Evolutionary conservation across 441 rosid genomes (phyloP).

Genomic region (Dalechampia spathulata): DNA sequence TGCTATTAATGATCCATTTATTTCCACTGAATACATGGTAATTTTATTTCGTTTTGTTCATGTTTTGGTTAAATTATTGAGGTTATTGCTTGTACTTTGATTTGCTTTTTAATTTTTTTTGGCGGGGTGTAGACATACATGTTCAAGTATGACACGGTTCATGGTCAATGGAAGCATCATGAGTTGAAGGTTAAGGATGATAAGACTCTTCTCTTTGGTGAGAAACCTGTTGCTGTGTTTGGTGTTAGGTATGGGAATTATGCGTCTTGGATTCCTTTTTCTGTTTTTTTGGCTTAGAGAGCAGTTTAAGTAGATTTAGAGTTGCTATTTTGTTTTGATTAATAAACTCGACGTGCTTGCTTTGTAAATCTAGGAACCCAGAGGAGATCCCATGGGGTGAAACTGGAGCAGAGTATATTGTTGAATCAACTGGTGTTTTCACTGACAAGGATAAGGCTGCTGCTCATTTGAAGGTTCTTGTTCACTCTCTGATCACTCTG

Average conservation of each 20-base stretch:
- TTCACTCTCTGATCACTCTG: no score
- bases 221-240: conserved; percentile 41
- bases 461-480: conserved; percentile 65
- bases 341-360: background rate
- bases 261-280: background rate
- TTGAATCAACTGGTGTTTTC: conserved; percentile 75
- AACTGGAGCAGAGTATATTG: conserved; percentile 58
- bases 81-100: no score
- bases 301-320: no score
- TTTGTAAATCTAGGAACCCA: conserved; percentile 40
- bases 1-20: conserved; percentile 59
- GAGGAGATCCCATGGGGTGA: conserved; percentile 74
- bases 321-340: no score
- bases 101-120: no score
- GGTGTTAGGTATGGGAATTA: conserved; percentile 31
- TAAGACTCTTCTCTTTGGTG: conserved; percentile 57
- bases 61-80: no score
- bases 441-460: conserved; percentile 79
- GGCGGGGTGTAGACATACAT: conserved; percentile 49
- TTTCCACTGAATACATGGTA: conserved; percentile 45
- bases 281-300: no score
- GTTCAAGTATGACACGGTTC: conserved; percentile 61
- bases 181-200: conserved; percentile 47
- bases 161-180: conserved; percentile 54
- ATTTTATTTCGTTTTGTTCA: background rate